A percentile compares a stretch with the other conserved stretches of the same genome.
phyloP scores from a whole-genome alignment of 176 grass and related monocot genomes.

The Lolium multiflorum region DNA sequence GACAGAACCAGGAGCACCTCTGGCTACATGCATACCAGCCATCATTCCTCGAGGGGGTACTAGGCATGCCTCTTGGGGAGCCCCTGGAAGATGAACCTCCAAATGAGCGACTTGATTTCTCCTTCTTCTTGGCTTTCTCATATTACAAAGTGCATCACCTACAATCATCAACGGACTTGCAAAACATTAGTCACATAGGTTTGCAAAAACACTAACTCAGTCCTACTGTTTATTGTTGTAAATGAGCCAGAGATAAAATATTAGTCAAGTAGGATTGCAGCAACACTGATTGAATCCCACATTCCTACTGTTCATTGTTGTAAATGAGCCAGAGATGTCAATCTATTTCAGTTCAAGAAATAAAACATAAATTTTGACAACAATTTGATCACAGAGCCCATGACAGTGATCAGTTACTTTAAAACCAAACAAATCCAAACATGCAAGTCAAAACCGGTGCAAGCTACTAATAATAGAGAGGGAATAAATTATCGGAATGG shows the following conservation, averaged over 20 bases:
- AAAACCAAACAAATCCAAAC: constrained; percentile 4
- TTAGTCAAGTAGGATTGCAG: neutral
- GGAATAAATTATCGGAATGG: neutral
- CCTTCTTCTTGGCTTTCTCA: too few species aligned
- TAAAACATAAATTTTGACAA: neutral
- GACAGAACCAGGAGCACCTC: too few species aligned
- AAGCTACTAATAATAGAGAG: neutral
- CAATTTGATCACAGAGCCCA: constrained; percentile 11
- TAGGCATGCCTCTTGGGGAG: too few species aligned
- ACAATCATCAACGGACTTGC: neutral
- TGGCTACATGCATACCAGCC: too few species aligned
- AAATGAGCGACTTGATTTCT: too few species aligned
- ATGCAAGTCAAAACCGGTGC: neutral
- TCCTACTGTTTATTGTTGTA: too few species aligned
- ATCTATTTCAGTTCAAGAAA: neutral
- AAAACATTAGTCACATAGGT: neutral
- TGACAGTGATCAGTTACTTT: neutral
- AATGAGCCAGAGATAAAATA: too few species aligned
- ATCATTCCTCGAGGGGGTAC: too few species aligned
- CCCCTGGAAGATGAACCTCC: too few species aligned
- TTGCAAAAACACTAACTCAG: too few species aligned
- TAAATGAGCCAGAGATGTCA: neutral
- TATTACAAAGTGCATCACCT: too few species aligned
- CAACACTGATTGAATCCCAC: neutral
- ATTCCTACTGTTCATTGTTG: neutral